Conservation (phyloP, 805 yeast species). For the Saccharomycopsis vini region DNA sequence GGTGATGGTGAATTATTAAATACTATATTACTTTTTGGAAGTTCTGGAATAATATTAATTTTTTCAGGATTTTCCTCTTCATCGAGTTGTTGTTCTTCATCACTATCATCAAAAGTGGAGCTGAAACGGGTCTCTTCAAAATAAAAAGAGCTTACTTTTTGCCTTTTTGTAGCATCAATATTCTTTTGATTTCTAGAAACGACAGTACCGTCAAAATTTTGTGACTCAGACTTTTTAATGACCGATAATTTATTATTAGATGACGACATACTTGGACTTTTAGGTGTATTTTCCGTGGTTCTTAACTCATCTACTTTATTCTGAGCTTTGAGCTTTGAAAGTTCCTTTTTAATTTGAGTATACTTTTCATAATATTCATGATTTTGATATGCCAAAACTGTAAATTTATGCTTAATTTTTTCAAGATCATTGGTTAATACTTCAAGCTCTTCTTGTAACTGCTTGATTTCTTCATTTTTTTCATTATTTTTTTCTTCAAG, state of each 20-base stretch:
- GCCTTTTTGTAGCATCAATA: background rate
- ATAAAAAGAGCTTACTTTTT: slow-evolving; percentile 1
- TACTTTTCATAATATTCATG: slow-evolving; percentile 7
- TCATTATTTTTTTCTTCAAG: background rate
- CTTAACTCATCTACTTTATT: too few relatives aligned
- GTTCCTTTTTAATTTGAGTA: background rate
- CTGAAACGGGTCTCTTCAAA: slow-evolving; percentile 8
- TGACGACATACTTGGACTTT: too few relatives aligned
- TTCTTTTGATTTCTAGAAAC: background rate
- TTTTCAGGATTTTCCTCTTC: background rate
- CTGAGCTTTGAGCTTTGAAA: too few relatives aligned
- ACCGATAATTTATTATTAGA: too few relatives aligned
- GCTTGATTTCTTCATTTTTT: background rate
- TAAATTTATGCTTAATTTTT: slow-evolving; percentile 14
- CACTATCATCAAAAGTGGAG: slow-evolving; percentile 2
- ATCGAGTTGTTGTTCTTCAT: background rate
- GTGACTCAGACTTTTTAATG: too few relatives aligned
- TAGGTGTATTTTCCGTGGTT: too few relatives aligned
- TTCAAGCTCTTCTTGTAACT: slow-evolving; percentile 5
- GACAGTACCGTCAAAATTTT: too few relatives aligned
- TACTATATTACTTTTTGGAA: too few relatives aligned
- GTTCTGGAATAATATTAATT: too few relatives aligned
- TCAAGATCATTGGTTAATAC: slow-evolving; percentile 12
- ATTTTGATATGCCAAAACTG: slow-evolving; percentile 15
- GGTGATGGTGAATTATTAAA: too few relatives aligned